phyloP scores from a whole-genome alignment of 495 filamentous ascomycete species.

The Aspergillus bridgeri region DNA sequence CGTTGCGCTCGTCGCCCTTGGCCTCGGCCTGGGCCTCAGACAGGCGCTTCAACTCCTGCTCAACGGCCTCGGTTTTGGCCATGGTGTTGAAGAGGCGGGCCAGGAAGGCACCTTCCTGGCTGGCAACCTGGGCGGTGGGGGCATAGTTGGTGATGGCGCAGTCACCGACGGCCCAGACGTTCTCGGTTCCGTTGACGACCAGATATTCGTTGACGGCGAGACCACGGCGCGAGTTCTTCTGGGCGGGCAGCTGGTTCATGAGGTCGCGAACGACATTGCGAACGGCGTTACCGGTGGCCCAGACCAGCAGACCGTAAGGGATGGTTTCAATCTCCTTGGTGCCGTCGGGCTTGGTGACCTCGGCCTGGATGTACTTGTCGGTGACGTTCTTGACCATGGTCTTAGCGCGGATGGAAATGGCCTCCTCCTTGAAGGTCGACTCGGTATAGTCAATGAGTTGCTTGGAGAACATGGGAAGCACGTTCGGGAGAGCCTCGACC shows the following conservation, averaged over 20 bases:
- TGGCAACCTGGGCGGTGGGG: slow-evolving; percentile 93
- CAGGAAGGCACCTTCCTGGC: slow-evolving; percentile 94
- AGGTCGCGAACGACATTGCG: slow-evolving; percentile 85
- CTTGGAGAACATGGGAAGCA: slow-evolving; percentile 98
- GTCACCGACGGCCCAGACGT: slow-evolving; percentile 90
- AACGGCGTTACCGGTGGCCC: slow-evolving; percentile 96
- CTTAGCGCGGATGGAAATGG: slow-evolving; percentile 94
- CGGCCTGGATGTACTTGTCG: slow-evolving; percentile 90
- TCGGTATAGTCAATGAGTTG: slow-evolving; percentile 99
- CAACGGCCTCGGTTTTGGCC: slow-evolving; percentile 81
- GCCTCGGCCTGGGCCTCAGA: slow-evolving; percentile 63
- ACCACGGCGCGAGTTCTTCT: slow-evolving; percentile 91
- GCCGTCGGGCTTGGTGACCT: slow-evolving; percentile 81
- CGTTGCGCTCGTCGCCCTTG: slow-evolving; percentile 53
- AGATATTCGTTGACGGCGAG: slow-evolving; percentile 97
- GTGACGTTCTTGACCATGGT: slow-evolving; percentile 98
- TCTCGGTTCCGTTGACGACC: slow-evolving; percentile 92
- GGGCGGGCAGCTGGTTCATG: slow-evolving; percentile 86
- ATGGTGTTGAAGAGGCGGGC: slow-evolving; percentile 97
- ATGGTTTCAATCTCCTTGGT: slow-evolving; percentile 74
- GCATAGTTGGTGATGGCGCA: slow-evolving; percentile 96
- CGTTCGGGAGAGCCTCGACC: slow-evolving; percentile 96
- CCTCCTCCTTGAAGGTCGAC: slow-evolving; percentile 97
- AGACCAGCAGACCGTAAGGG: slow-evolving; percentile 94
- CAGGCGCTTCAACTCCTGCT: slow-evolving; percentile 62